Evolutionary conservation across 2,329 filamentous ascomycete species (phyloP).

Genomic region (Fusarium mexicanum): DNA sequence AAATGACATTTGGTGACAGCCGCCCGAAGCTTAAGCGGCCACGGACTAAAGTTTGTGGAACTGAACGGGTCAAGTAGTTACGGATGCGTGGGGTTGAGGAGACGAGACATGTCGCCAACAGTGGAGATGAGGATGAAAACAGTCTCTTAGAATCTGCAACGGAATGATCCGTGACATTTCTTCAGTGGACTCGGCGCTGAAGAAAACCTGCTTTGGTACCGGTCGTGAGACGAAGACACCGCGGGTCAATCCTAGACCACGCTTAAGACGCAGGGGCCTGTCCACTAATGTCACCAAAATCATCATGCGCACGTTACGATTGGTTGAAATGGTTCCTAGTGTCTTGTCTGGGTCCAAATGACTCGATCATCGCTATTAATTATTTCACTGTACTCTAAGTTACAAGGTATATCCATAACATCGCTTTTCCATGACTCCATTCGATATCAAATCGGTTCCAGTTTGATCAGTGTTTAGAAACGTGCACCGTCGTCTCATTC

Average conservation of each 20-base stretch:
- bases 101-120: not conserved
- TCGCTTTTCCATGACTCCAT: not conserved
- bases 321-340: not conserved
- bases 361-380: not conserved
- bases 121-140: not conserved
- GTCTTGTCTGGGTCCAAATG: not conserved
- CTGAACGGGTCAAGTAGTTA: not conserved
- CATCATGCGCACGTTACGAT: not conserved
- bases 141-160: not conserved
- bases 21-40: not conserved
- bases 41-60: not conserved
- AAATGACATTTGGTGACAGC: not conserved
- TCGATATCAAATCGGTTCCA: not conserved
- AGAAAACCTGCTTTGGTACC: not conserved
- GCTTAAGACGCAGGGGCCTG: not conserved
- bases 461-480: slow-evolving; percentile 10
- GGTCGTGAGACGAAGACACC: not conserved
- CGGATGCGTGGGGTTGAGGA: not conserved
- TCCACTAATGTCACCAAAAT: not conserved
- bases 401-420: not conserved
- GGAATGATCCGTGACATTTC: not conserved
- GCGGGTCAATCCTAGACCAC: not conserved
- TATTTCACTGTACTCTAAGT: not conserved
- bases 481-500: slow-evolving; percentile 35
- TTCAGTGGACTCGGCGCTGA: not conserved